phyloP scores from a whole-genome alignment of 371 early-diverging fungal genomes.

The Syncephalis fuscata region DNA sequence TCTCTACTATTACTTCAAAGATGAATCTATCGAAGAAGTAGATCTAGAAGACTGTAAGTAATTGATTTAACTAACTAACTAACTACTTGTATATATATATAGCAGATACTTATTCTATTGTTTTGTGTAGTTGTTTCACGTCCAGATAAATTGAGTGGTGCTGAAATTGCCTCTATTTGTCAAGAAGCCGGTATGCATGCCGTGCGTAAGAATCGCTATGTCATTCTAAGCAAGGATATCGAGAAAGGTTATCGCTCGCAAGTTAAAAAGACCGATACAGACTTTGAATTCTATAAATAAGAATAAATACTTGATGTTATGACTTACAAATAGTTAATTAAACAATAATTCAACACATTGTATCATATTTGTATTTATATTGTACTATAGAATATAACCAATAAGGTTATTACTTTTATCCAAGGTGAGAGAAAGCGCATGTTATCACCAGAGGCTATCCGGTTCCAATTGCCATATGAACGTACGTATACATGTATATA shows the following conservation, averaged over 20 bases:
- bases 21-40: constrained; percentile 98
- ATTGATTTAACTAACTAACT: neutral
- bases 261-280: constrained; percentile 90
- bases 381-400: too few relatives aligned
- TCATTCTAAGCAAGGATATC: constrained; percentile 93
- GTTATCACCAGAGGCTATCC: too few relatives aligned
- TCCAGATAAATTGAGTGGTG: constrained; percentile 97
- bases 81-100: neutral
- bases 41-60: constrained; percentile 94
- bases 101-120: too few relatives aligned
- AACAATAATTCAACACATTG: too few relatives aligned
- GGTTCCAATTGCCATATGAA: too few relatives aligned
- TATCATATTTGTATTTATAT: too few relatives aligned
- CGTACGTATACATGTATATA: too few relatives aligned
- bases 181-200: constrained; percentile 99
- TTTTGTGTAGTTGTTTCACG: constrained; percentile 71
- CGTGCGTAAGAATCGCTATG: constrained; percentile 91
- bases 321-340: too few relatives aligned
- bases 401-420: too few relatives aligned
- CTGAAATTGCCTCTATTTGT: constrained; percentile 99
- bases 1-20: constrained; percentile 92
- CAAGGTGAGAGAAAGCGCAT: too few relatives aligned
- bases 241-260: constrained; percentile 97
- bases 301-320: neutral
- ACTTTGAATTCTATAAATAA: constrained; percentile 94